These are phyloP conservation scores for Aureobasidium sp. DNA, from an alignment of 2,329 filamentous ascomycete genomes.

Conservation along the genomic window DNA sequence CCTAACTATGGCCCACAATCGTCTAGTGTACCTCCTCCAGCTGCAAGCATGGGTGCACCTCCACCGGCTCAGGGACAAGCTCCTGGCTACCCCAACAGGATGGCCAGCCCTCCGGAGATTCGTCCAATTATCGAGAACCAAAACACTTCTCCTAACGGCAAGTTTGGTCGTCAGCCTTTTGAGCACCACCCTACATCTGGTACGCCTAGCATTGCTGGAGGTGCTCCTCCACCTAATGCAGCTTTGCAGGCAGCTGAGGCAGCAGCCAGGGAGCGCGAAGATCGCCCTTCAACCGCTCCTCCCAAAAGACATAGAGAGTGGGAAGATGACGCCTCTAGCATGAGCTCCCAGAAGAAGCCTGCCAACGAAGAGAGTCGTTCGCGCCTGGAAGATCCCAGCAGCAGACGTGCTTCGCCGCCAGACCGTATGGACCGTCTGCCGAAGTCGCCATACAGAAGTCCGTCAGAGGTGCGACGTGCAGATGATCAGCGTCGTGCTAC, in stretches of 20 bases:
- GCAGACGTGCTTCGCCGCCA: conserved; percentile 52
- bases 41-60: conserved; percentile 39
- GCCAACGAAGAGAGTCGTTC: conserved; percentile 81
- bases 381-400: conserved; percentile 73
- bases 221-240: conserved; percentile 56
- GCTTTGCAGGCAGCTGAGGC: conserved; percentile 60
- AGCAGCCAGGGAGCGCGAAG: conserved; percentile 57
- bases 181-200: conserved; percentile 61
- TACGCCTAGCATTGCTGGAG: conserved; percentile 54
- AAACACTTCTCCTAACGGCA: conserved; percentile 74
- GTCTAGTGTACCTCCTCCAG: conserved; percentile 42
- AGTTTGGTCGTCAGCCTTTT: conserved; percentile 75
- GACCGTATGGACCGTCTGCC: conserved; percentile 32
- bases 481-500: conserved; percentile 60
- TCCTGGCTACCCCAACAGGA: conserved; percentile 60
- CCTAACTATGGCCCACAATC: conserved; percentile 36
- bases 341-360: conserved; percentile 62
- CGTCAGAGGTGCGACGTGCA: conserved; percentile 56
- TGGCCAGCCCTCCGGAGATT: conserved; percentile 72
- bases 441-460: conserved; percentile 68
- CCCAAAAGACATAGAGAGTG: conserved; percentile 86
- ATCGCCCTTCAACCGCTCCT: conserved; percentile 63
- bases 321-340: conserved; percentile 62
- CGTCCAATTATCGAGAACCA: conserved; percentile 75
- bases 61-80: conserved; percentile 45